A percentile compares a stretch with the other conserved stretches of the same genome.
phyloP scores from a whole-genome alignment of 2,329 filamentous ascomycete species.

The Byssothecium circinans region DNA sequence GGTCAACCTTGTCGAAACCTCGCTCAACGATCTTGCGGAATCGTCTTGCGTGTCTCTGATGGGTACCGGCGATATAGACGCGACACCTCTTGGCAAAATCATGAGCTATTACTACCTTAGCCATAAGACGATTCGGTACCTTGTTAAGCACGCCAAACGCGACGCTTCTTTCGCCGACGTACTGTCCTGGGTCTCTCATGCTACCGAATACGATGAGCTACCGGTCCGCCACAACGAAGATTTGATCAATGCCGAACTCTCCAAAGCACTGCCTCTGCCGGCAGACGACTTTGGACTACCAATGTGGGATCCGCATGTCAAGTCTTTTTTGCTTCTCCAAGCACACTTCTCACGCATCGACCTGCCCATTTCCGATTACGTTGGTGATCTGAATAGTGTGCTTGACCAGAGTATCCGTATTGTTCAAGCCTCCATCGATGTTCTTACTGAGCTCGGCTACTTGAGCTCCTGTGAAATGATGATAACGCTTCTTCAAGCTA shows the following conservation, averaged over 20 bases:
- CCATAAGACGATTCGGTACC: constrained; percentile 87
- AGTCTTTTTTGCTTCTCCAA: constrained; percentile 90
- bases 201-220: constrained; percentile 95
- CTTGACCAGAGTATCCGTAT: constrained; percentile 97
- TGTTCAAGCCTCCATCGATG: constrained; percentile 91
- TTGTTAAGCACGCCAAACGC: constrained; percentile 74
- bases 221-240: constrained; percentile 98
- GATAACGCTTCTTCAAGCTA: constrained; percentile 82
- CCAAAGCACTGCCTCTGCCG: constrained; percentile 74
- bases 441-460: constrained; percentile 85
- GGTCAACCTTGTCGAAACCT: constrained; percentile 87
- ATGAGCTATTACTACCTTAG: constrained; percentile 99
- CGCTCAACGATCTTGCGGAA: constrained; percentile 76
- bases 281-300: constrained; percentile 69
- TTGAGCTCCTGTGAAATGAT: constrained; percentile 77
- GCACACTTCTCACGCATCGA: constrained; percentile 92
- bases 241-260: constrained; percentile 89
- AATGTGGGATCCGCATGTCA: constrained; percentile 98
- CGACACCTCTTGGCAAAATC: constrained; percentile 92
- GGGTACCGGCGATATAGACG: constrained; percentile 84
- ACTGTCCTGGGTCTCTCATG: constrained; percentile 87
- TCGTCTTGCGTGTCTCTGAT: constrained; percentile 83
- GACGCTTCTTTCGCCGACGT: constrained; percentile 78
- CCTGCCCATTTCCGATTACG: constrained; percentile 93
- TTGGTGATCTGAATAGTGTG: constrained; percentile 86